Percentiles rank a stretch among this genome's conserved stretches.
These are phyloP conservation scores for Candida insectorum DNA, from an alignment of 805 yeast species.

Conservation along the genomic window DNA sequence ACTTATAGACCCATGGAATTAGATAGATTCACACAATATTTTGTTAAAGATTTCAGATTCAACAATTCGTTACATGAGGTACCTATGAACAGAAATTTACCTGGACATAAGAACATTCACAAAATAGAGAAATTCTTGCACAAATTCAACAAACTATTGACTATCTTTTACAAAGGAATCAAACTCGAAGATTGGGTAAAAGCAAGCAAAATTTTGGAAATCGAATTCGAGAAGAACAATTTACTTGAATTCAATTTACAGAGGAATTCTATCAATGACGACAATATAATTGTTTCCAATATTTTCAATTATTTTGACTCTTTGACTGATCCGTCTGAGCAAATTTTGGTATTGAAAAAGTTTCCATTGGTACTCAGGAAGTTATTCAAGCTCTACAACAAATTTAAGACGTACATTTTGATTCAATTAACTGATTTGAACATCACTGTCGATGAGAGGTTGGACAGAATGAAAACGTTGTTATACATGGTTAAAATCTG, in stretches of 20 bases:
- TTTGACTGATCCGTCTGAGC: constrained; percentile 47
- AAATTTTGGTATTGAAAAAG: constrained; percentile 30
- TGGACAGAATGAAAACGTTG: constrained; percentile 65
- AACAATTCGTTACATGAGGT: constrained; percentile 41
- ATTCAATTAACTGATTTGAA: constrained; percentile 61
- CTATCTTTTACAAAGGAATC: constrained; percentile 53
- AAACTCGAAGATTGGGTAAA: constrained; percentile 75
- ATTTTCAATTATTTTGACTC: constrained; percentile 68
- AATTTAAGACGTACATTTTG: constrained; percentile 60
- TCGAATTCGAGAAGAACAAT: constrained; percentile 57
- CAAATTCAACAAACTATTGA: constrained; percentile 59
- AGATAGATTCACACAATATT: constrained; percentile 35
- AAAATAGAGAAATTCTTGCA: constrained; percentile 61
- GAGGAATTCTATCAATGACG: constrained; percentile 41
- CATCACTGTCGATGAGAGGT: constrained; percentile 57
- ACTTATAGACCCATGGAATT: constrained; percentile 58
- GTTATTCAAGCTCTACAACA: constrained; percentile 62
- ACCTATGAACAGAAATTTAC: constrained; percentile 44
- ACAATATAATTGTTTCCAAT: constrained; percentile 59
- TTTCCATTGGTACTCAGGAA: constrained; percentile 71
- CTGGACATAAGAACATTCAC: constrained; percentile 41
- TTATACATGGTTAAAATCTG: constrained; percentile 63
- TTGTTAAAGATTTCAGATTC: constrained; percentile 40
- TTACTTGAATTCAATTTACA: constrained; percentile 55
- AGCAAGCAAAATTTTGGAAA: constrained; percentile 69